These are phyloP conservation scores for Tuber calosporum DNA, from an alignment of 495 filamentous ascomycete genomes.

Conservation along the genomic window DNA sequence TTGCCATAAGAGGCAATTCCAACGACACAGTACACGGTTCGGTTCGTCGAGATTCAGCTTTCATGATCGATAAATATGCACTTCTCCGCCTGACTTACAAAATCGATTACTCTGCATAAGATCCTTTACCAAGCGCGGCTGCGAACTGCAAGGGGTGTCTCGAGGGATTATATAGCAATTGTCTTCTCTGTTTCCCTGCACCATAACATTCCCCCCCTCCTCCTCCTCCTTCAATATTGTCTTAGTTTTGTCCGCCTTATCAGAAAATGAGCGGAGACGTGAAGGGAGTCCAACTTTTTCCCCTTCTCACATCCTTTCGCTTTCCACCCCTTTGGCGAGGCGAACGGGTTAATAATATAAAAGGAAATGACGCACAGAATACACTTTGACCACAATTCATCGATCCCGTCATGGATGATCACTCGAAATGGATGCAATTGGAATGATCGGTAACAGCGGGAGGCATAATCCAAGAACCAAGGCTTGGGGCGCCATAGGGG, in stretches of 20 bases:
- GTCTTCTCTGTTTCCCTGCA: background rate
- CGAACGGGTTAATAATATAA: background rate
- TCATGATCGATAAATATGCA: background rate
- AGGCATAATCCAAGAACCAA: background rate
- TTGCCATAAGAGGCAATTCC: background rate
- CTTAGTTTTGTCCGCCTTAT: background rate
- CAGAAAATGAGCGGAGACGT: background rate
- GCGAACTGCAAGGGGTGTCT: background rate
- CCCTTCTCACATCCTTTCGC: background rate
- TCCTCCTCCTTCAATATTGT: background rate
- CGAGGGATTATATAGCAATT: background rate
- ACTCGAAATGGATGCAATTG: background rate
- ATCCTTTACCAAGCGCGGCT: background rate
- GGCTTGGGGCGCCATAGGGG: background rate
- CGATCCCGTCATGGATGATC: background rate
- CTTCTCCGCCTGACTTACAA: background rate
- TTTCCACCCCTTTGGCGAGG: background rate
- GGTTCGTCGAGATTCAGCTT: background rate
- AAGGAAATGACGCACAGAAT: background rate
- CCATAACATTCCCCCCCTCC: background rate
- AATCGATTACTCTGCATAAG: background rate
- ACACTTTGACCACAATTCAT: background rate
- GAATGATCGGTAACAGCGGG: background rate
- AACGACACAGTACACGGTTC: background rate
- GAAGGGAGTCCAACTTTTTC: background rate